Conservation (phyloP, 257 asterid genomes). For the Fraxinus pennsylvanica region DNA sequence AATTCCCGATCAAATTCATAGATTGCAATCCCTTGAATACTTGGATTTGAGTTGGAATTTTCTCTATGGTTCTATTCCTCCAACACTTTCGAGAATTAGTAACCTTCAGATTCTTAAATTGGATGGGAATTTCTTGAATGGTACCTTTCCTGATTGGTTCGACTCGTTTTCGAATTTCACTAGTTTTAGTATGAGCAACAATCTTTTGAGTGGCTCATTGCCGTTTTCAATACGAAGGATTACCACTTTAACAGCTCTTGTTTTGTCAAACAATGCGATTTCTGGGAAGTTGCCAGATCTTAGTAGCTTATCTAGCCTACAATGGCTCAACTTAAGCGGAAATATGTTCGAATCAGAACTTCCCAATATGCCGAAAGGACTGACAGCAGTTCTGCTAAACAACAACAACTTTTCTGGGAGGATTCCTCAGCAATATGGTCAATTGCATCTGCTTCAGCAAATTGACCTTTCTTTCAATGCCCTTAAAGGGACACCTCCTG, state of each 20-base stretch:
- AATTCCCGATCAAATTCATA: constrained; percentile 52
- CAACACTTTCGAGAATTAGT: constrained; percentile 48
- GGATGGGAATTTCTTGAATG: constrained; percentile 68
- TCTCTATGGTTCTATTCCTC: constrained; percentile 51
- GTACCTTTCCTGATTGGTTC: constrained; percentile 49
- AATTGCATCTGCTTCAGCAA: constrained; percentile 47
- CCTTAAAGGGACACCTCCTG: constrained; percentile 38
- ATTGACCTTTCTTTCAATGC: constrained; percentile 59
- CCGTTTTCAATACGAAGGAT: constrained; percentile 39
- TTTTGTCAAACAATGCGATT: constrained; percentile 46
- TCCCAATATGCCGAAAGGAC: constrained; percentile 46
- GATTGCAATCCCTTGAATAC: constrained; percentile 47
- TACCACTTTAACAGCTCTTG: constrained; percentile 40
- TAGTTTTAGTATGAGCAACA: constrained; percentile 54
- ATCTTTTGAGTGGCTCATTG: constrained; percentile 43
- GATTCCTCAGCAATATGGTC: constrained; percentile 50
- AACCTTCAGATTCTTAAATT: constrained; percentile 43
- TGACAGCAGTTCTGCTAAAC: constrained; percentile 36
- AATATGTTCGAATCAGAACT: constrained; percentile 47
- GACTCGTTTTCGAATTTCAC: constrained; percentile 46
- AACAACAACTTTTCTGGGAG: constrained; percentile 52
- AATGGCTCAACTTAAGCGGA: constrained; percentile 55
- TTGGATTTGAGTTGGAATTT: constrained; percentile 70
- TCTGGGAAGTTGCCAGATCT: constrained; percentile 51
- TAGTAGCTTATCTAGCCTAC: constrained; percentile 38